Conservation (phyloP, 2,329 filamentous ascomycete species). For the Aaosphaeria pasadenensis region DNA sequence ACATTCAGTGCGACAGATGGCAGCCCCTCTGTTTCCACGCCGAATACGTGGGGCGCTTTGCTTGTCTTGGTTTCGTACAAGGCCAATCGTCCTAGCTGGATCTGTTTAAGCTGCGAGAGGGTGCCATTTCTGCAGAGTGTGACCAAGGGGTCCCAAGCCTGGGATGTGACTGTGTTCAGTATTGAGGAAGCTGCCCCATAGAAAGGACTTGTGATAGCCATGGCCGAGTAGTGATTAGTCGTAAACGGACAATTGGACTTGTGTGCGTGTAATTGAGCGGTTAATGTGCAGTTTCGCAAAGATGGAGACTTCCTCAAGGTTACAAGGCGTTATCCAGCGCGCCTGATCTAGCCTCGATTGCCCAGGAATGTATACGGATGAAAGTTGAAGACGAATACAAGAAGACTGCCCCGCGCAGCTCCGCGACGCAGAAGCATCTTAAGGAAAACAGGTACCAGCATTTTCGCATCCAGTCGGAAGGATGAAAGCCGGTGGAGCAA, state of each 20-base stretch:
- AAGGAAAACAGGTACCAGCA: constrained; percentile 1
- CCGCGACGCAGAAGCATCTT: background rate
- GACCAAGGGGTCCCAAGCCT: constrained; percentile 49
- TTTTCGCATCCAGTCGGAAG: constrained; percentile 5
- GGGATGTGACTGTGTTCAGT: constrained; percentile 42
- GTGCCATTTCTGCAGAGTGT: constrained; percentile 45
- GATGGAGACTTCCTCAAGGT: too few relatives aligned
- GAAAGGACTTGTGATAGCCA: constrained; percentile 31
- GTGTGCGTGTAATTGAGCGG: too few relatives aligned
- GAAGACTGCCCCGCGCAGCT: background rate
- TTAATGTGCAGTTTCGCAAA: too few relatives aligned
- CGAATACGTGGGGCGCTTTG: constrained; percentile 44
- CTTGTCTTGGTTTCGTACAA: constrained; percentile 43
- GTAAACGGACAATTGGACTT: too few relatives aligned
- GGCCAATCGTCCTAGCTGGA: constrained; percentile 46
- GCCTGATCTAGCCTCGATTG: too few relatives aligned
- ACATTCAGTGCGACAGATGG: constrained; percentile 57
- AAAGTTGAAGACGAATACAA: background rate
- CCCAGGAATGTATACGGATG: background rate
- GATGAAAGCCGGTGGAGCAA: constrained; percentile 12
- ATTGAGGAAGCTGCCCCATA: constrained; percentile 38
- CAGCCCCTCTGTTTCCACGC: constrained; percentile 35
- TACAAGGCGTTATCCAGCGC: too few relatives aligned
- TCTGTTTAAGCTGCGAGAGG: constrained; percentile 44
- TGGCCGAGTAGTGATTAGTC: background rate